Conservation (phyloP, 768 basidiomycete genomes). For the Suillus americanus region DNA sequence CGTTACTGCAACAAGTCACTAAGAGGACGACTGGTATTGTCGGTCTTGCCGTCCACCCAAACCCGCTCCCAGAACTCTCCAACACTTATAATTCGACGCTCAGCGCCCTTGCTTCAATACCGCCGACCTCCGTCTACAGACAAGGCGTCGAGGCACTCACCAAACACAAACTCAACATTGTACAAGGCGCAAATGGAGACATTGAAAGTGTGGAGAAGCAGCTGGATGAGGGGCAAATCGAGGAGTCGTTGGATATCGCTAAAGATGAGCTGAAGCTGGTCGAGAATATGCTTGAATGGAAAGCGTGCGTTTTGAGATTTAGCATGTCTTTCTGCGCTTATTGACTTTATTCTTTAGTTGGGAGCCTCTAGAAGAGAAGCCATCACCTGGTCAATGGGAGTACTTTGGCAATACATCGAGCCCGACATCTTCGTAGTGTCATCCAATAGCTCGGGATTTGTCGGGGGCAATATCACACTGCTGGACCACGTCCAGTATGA, state of each 20-base stretch:
- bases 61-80: conserved; percentile 78
- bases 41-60: conserved; percentile 80
- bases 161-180: conserved; percentile 72
- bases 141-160: conserved; percentile 86
- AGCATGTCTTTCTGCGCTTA: conserved; percentile 7
- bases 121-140: conserved; percentile 83
- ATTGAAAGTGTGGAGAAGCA: conserved; percentile 67
- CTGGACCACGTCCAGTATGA: background rate
- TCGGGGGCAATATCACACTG: conserved; percentile 14
- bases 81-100: conserved; percentile 81
- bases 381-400: conserved; percentile 85
- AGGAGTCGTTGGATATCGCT: conserved; percentile 81
- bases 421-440: conserved; percentile 30
- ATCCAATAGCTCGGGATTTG: conserved; percentile 28
- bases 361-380: conserved; percentile 84
- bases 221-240: conserved; percentile 83
- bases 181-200: conserved; percentile 69
- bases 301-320: conserved; percentile 67
- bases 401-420: conserved; percentile 62
- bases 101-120: conserved; percentile 62
- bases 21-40: conserved; percentile 86
- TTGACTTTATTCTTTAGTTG: conserved; percentile 50
- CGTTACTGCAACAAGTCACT: conserved; percentile 58
- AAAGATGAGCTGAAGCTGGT: conserved; percentile 77
- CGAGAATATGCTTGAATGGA: conserved; percentile 90